These are phyloP conservation scores for Halteria grandinella DNA, from an alignment of 73 alveolate species.

Conservation along the genomic window DNA sequence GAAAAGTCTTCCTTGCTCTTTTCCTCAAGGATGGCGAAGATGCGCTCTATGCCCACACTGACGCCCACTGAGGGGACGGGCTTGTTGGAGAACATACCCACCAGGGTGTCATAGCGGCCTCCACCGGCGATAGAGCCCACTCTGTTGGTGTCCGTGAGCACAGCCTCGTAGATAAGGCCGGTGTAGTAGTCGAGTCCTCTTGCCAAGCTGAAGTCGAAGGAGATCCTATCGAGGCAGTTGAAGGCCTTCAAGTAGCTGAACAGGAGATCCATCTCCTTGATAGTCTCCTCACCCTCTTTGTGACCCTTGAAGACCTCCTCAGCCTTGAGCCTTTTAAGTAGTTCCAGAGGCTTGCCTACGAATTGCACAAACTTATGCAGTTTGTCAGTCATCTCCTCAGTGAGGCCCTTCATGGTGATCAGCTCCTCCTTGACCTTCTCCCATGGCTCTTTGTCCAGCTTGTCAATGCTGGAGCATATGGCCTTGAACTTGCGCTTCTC, in stretches of 20 bases:
- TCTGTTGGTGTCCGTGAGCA: slow-evolving; percentile 70
- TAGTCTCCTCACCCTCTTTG: slow-evolving; percentile 78
- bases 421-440: slow-evolving; percentile 87
- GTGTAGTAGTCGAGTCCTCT: slow-evolving; percentile 98
- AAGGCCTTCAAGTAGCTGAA: slow-evolving; percentile 70
- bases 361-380: slow-evolving; percentile 73
- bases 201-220: slow-evolving; percentile 89
- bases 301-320: slow-evolving; percentile 74
- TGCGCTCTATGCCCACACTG: slow-evolving; percentile 84
- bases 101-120: slow-evolving; percentile 85
- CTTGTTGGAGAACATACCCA: slow-evolving; percentile 80
- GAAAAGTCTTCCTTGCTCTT: slow-evolving; percentile 49
- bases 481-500: slow-evolving; percentile 79
- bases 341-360: slow-evolving; percentile 81
- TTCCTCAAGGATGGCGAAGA: slow-evolving; percentile 81
- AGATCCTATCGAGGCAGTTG: slow-evolving; percentile 66
- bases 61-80: slow-evolving; percentile 91
- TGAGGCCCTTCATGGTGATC: slow-evolving; percentile 78
- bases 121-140: slow-evolving; percentile 87
- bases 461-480: slow-evolving; percentile 89
- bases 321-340: slow-evolving; percentile 73
- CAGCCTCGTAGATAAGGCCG: slow-evolving; percentile 93
- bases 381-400: slow-evolving; percentile 80
- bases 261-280: slow-evolving; percentile 87
- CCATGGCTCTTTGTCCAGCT: slow-evolving; percentile 94